phyloP scores from a whole-genome alignment of 2,329 filamentous ascomycete species.

The Drechslera avenae region DNA sequence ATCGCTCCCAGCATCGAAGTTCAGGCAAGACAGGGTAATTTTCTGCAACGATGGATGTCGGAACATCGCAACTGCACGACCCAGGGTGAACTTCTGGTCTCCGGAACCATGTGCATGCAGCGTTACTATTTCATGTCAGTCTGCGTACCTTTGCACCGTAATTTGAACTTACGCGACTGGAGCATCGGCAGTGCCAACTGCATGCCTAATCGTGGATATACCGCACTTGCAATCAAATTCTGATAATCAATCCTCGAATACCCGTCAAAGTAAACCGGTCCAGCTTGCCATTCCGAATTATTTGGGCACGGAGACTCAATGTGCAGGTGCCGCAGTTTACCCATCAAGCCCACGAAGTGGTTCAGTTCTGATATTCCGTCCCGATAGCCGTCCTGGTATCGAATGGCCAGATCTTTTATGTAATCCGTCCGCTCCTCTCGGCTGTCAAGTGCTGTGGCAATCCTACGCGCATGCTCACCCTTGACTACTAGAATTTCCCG shows the following conservation, averaged over 20 bases:
- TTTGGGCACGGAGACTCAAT: conserved; percentile 46
- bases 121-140: conserved; percentile 32
- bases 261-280: conserved; percentile 28
- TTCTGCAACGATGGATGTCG: conserved; percentile 39
- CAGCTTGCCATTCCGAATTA: conserved; percentile 37
- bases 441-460: conserved; percentile 31
- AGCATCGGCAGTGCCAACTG: conserved; percentile 31
- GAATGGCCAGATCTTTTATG: conserved; percentile 39
- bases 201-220: conserved; percentile 25
- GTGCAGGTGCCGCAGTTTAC: conserved; percentile 36
- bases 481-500: conserved; percentile 33
- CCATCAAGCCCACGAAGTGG: conserved; percentile 33
- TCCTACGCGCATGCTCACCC: conserved; percentile 31
- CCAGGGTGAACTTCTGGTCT: conserved; percentile 35
- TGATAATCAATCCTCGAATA: conserved; percentile 40
- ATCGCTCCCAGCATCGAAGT: conserved; percentile 31
- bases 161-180: conserved; percentile 35
- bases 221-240: conserved; percentile 34
- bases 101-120: conserved; percentile 41
- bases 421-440: conserved; percentile 30
- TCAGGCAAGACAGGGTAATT: conserved; percentile 42
- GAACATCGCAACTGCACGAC: conserved; percentile 36
- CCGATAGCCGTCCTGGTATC: conserved; percentile 29
- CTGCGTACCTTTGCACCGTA: neutral
- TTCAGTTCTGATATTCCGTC: conserved; percentile 41